phyloP scores from a whole-genome alignment of 108 stramenopile species.

The Discostella pseudostelligera region DNA sequence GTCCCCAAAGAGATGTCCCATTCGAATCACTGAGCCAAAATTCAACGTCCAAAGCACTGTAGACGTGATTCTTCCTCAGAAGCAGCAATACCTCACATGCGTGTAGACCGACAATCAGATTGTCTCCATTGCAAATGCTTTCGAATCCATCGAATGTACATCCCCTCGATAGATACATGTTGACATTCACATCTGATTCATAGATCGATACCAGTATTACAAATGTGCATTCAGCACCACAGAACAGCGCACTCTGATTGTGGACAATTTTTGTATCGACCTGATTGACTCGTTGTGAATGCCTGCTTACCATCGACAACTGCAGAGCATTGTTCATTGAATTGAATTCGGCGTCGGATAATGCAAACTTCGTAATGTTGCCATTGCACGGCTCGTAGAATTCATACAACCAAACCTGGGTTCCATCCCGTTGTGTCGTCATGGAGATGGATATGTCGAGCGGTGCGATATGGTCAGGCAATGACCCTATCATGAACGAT shows the following conservation, averaged over 20 bases:
- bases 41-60: slow-evolving; percentile 5
- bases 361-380: neutral
- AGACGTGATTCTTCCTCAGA: slow-evolving; percentile 9
- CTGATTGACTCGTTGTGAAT: neutral
- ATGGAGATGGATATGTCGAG: slow-evolving; percentile 16
- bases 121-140: neutral
- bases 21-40: slow-evolving; percentile 23
- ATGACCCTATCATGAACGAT: slow-evolving; percentile 1
- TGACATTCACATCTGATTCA: slow-evolving; percentile 9
- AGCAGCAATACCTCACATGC: slow-evolving; percentile 18
- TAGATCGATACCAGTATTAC: slow-evolving; percentile 8
- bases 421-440: neutral
- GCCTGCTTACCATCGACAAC: neutral
- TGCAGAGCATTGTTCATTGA: neutral
- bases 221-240: neutral
- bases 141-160: neutral
- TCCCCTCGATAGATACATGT: slow-evolving; percentile 1
- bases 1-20: slow-evolving; percentile 10
- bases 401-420: slow-evolving; percentile 20
- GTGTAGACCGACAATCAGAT: neutral
- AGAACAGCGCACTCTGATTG: neutral
- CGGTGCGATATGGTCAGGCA: neutral
- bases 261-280: slow-evolving; percentile 28
- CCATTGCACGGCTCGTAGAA: slow-evolving; percentile 33
- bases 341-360: slow-evolving; percentile 20